Percentiles rank a stretch among this genome's conserved stretches.
phyloP scores from a whole-genome alignment of 768 basidiomycete genomes.

The Pleurotus eryngii region DNA sequence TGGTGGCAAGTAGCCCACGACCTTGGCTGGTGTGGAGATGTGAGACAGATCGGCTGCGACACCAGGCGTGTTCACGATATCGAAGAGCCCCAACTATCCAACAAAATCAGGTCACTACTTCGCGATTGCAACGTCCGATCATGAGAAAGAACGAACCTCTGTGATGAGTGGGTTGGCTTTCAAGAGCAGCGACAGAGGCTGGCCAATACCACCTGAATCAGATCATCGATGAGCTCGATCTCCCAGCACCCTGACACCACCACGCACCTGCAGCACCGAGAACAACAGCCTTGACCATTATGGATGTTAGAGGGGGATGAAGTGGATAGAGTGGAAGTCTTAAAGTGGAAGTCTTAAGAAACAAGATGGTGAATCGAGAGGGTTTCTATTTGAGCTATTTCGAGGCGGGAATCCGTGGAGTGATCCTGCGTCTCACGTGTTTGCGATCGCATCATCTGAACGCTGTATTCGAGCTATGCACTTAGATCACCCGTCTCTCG shows the following conservation, averaged over 20 bases:
- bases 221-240: conserved; percentile 7
- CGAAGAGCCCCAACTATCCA: conserved; percentile 76
- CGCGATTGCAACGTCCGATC: neutral
- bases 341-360: conserved; percentile 5
- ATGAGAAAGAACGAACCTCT: conserved; percentile 42
- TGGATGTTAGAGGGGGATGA: conserved; percentile 8
- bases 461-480: neutral
- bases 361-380: neutral
- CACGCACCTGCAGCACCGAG: conserved; percentile 88
- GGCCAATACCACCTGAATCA: conserved; percentile 85
- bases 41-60: conserved; percentile 95
- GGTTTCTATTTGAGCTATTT: neutral
- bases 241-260: conserved; percentile 7
- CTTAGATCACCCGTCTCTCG: too few species aligned
- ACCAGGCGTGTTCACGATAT: conserved; percentile 98
- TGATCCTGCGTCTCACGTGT: conserved; percentile 3
- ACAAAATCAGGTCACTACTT: neutral
- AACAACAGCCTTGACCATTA: conserved; percentile 81
- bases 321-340: neutral
- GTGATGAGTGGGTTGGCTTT: conserved; percentile 83
- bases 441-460: neutral
- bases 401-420: conserved; percentile 7
- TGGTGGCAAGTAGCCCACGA: conserved; percentile 74
- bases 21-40: conserved; percentile 85
- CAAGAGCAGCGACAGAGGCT: conserved; percentile 89